Evolutionary conservation across 441 rosid genomes (phyloP).

Genomic region (Adansonia gregorii): DNA sequence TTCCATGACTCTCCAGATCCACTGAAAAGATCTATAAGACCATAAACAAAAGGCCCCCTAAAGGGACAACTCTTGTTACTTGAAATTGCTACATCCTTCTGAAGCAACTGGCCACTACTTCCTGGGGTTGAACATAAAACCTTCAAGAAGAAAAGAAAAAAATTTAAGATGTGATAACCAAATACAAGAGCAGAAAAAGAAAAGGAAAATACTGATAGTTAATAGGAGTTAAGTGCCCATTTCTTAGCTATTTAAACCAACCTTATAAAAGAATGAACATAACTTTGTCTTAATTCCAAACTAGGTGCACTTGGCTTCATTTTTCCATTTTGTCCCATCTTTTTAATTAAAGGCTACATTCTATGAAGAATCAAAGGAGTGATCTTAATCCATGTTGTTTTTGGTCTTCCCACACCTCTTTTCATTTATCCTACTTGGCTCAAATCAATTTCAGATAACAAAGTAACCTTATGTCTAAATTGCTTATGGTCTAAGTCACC

Average conservation of each 20-base stretch:
- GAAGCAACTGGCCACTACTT: slow-evolving; percentile 42
- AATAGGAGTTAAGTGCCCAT: neutral
- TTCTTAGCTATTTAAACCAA: slow-evolving; percentile 5
- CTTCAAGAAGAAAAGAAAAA: slow-evolving; percentile 43
- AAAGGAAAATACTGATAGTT: neutral
- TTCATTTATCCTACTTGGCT: slow-evolving; percentile 7
- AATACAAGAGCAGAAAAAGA: slow-evolving; percentile 12
- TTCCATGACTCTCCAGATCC: slow-evolving; percentile 86
- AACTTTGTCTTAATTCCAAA: neutral
- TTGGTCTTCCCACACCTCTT: neutral
- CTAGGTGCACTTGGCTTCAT: neutral
- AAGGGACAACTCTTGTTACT: slow-evolving; percentile 50
- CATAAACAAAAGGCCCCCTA: slow-evolving; percentile 76
- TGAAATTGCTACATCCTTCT: slow-evolving; percentile 51
- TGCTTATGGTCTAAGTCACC: neutral
- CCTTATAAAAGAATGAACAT: slow-evolving; percentile 21
- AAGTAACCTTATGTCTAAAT: slow-evolving; percentile 1
- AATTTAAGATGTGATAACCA: slow-evolving; percentile 27
- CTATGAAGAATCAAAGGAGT: slow-evolving; percentile 14
- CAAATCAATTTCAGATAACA: neutral
- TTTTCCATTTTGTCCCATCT: slow-evolving; percentile 2
- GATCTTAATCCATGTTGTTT: slow-evolving; percentile 5
- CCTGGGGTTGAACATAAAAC: slow-evolving; percentile 45
- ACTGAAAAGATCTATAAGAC: slow-evolving; percentile 85
- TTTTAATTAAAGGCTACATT: neutral